These are phyloP conservation scores for Fremontodendron californicum DNA, from an alignment of 345 rosid species.

Conservation along the genomic window DNA sequence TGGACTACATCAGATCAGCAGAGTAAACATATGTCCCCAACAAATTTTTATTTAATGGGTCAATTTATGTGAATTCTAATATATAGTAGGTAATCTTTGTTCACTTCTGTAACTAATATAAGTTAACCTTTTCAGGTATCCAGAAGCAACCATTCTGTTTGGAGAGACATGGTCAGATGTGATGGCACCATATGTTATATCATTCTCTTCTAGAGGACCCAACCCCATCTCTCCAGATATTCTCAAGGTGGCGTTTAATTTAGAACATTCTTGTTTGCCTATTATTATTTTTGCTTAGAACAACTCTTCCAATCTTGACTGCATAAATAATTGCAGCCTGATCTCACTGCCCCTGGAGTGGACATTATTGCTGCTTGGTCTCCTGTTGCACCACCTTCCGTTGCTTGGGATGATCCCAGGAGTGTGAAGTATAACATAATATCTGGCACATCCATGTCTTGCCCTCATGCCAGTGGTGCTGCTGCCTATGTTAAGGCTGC, in stretches of 20 bases:
- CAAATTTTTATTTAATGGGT: background rate
- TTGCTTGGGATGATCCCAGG: background rate
- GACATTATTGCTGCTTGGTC: slow-evolving; percentile 33
- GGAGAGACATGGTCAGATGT: background rate
- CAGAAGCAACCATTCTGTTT: slow-evolving; percentile 26
- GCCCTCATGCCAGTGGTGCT: slow-evolving; percentile 9
- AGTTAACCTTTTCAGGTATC: slow-evolving; percentile 5
- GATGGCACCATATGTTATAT: background rate
- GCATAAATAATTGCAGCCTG: slow-evolving; percentile 20
- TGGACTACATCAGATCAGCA: slow-evolving; percentile 29
- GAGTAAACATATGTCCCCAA: slow-evolving; percentile 1
- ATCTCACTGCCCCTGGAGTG: slow-evolving; percentile 18
- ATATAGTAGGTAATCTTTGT: background rate
- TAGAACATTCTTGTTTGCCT: background rate
- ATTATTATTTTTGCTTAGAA: too few species aligned
- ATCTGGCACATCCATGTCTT: slow-evolving; percentile 25
- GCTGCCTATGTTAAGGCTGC: slow-evolving; percentile 14
- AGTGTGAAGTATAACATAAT: slow-evolving; percentile 13
- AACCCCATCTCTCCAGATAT: slow-evolving; percentile 24
- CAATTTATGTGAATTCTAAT: too few species aligned
- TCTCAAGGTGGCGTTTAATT: slow-evolving; percentile 20
- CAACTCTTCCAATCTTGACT: background rate
- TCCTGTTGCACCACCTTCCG: slow-evolving; percentile 6
- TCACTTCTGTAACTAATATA: background rate
- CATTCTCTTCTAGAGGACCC: slow-evolving; percentile 35